phyloP scores from a whole-genome alignment of 305 asterid species.

The Fraxinus platypoda region DNA sequence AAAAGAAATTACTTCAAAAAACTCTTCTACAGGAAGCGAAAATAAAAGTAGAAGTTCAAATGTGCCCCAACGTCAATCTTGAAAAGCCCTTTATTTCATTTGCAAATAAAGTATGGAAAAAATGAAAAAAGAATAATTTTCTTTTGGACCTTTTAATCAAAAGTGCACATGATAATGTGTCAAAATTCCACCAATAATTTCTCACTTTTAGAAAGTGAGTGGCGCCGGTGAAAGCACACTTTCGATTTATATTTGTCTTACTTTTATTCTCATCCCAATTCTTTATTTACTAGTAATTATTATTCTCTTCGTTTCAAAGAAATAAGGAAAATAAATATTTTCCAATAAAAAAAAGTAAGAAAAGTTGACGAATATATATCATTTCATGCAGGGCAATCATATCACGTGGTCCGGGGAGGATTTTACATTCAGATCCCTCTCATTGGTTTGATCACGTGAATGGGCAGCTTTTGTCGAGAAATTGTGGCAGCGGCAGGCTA shows the following conservation, averaged over 20 bases:
- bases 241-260: constrained; percentile 25
- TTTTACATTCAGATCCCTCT: constrained; percentile 36
- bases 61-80: background rate
- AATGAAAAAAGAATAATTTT: background rate
- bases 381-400: background rate
- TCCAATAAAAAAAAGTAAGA: background rate
- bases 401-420: constrained; percentile 45
- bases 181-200: constrained; percentile 24
- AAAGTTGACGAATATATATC: constrained; percentile 6
- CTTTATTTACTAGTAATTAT: background rate
- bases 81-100: background rate
- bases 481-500: constrained; percentile 22
- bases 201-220: constrained; percentile 31
- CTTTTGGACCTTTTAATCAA: background rate
- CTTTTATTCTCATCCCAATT: constrained; percentile 18
- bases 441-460: constrained; percentile 36
- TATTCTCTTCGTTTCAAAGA: background rate
- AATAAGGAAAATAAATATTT: background rate
- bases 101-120: background rate
- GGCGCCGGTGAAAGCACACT: constrained; percentile 27
- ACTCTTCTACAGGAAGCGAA: background rate
- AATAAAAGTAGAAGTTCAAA: background rate
- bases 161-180: constrained; percentile 18
- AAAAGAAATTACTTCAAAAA: background rate
- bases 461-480: constrained; percentile 54